These are phyloP conservation scores for Prosopis cineraria DNA, from an alignment of 306 rosid genomes.

Conservation along the genomic window DNA sequence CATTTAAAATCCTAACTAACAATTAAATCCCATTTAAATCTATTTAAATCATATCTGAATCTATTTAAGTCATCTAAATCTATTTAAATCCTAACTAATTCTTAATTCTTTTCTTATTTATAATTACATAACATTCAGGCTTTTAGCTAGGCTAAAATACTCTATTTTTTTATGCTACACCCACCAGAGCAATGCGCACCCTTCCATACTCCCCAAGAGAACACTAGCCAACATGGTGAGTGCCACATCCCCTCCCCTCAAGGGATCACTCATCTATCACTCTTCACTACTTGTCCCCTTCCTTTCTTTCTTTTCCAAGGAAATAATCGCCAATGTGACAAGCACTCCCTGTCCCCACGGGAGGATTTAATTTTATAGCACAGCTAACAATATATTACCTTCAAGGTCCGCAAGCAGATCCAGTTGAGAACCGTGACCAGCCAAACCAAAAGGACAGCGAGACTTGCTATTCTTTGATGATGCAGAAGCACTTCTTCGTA, in stretches of 20 bases:
- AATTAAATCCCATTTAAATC: too few relatives aligned
- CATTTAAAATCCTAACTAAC: too few relatives aligned
- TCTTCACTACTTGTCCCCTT: too few relatives aligned
- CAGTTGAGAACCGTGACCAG: conserved; percentile 21
- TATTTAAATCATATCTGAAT: too few relatives aligned
- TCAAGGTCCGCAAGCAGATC: background rate
- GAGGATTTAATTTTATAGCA: background rate
- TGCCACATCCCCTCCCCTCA: background rate
- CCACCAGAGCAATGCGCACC: background rate
- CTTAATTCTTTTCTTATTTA: too few relatives aligned
- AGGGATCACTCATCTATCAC: too few relatives aligned
- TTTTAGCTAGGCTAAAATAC: background rate
- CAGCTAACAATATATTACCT: conserved; percentile 7
- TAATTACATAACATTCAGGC: too few relatives aligned
- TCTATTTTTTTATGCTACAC: background rate
- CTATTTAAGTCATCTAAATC: too few relatives aligned
- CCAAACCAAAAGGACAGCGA: background rate
- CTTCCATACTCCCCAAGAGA: background rate
- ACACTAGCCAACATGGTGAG: background rate
- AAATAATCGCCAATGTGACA: background rate
- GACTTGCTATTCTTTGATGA: conserved; percentile 15
- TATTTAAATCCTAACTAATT: too few relatives aligned
- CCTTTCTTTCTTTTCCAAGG: background rate
- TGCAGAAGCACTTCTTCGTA: conserved; percentile 11
- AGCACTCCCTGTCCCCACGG: background rate